Base-by-base conservation (phyloP, 2,329 filamentous ascomycete genomes). In the Pseudogymnoascus sp. region DNA sequence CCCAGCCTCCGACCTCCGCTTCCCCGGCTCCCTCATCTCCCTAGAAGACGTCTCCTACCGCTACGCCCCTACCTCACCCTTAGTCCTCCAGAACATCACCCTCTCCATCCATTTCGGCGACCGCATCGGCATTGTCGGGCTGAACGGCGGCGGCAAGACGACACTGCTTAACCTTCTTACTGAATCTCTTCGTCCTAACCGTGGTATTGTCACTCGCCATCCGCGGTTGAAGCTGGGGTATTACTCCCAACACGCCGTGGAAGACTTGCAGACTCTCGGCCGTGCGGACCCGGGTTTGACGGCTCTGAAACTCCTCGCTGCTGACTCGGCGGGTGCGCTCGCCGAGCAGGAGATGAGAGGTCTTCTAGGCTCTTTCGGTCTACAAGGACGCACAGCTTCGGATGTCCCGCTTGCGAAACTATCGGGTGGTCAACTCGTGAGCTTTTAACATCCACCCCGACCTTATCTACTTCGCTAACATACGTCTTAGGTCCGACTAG, bases 121-220 rank as follows among this genome's bases (percentile, higher is more conserved):
- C 63, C 80, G 89, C 1, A 76, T 92, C 21, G 90, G 88, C 0
- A 78, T 95, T 38, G 77, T 90, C 21, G 90, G 90, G 0, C 76
- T 94, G 41, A 95, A 95, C 69, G 90, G 90, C 1, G 82, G 83
- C 0, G 90, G 90, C 2, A 95, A 95, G 71, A 90, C 88, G 1
- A 94, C 90, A 0, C 76, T 95, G 8, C 78, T 92, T 61, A 84
- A 82, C 55, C 74, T 92, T 3, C 79, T 92, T 2, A 83, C 85
- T n/a, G 82, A 80, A 0, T 77, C 78, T 12, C 71, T 79, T 1
- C 75, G 75, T 5, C 84, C 86, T 0, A 82, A 80, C 0, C 76
- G 78, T 2, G 88, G 89, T 0, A 82, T 76, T 0, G 73, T 89
- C 1, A 79, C 81, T 0, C 77, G 77, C 0, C 90, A 95, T 70